A percentile compares a stretch with the other conserved stretches of the same genome.
phyloP scores from a whole-genome alignment of 768 basidiomycete species.

The Pholiota conissans region DNA sequence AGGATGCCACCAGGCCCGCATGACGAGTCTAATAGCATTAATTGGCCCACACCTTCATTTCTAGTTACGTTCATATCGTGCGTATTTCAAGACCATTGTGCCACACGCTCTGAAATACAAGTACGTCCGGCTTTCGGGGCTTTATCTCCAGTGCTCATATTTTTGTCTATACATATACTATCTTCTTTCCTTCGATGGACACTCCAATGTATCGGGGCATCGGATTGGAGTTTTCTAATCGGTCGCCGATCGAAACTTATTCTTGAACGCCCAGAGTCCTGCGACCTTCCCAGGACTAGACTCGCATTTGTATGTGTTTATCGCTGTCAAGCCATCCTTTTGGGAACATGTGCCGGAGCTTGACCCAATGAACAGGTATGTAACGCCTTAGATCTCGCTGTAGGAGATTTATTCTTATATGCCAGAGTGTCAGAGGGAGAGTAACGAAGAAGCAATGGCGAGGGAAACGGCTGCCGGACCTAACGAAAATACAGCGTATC shows the following conservation, averaged over 20 bases:
- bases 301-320: slow-evolving; percentile 1
- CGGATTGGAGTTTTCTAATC: neutral
- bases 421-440: slow-evolving; percentile 3
- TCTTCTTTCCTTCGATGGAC: neutral
- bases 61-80: neutral
- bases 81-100: neutral
- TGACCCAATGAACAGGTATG: slow-evolving; percentile 2
- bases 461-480: slow-evolving; percentile 1
- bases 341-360: neutral
- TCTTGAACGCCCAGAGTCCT: neutral
- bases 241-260: neutral
- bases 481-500: neutral
- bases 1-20: slow-evolving; percentile 6
- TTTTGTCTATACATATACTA: slow-evolving; percentile 3
- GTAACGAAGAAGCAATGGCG: neutral
- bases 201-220: neutral
- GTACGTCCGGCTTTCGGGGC: slow-evolving; percentile 10
- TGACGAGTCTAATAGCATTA: neutral
- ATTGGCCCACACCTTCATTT: neutral
- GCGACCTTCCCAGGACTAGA: neutral
- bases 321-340: neutral
- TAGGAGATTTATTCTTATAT: neutral
- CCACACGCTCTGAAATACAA: neutral
- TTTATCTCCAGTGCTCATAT: slow-evolving; percentile 7
- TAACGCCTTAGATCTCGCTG: neutral